Evolutionary conservation across 345 rosid genomes (phyloP), one percentile per base, ranked within the genome.

Genomic region (Citrus cavaleriei): DNA sequence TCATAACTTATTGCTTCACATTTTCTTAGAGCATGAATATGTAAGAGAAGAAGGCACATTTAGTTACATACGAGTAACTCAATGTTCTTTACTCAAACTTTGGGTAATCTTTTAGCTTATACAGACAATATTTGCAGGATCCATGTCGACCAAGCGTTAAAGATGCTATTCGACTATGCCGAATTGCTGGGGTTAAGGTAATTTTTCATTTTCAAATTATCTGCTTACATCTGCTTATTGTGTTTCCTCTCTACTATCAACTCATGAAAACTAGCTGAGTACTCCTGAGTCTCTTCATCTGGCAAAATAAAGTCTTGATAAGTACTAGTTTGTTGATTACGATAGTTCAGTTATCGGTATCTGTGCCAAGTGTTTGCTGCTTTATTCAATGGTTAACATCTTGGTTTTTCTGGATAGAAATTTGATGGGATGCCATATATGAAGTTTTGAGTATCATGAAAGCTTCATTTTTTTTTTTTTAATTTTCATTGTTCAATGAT

Each of bases 161-260:
- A 88, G 86, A 91, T 79, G 89, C 98, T 37, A 97, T 96, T 73
- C 74, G 58, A 70, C 78, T 93, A 54, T 96, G 99, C 88, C 93
- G 90, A 74, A 72, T 79, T n/a, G 94, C 99, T 67, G 98, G 98
- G 73, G 97, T 96, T 27, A 94, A 96, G 98, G 99, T 94, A 84
- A 10, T 0, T 75, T 54, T 34, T 38, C 5, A 28, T n/a, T 18
- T 55, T 25, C 25, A 18, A 42, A 66, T 28, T 76, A 51, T 32
- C 35, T 54, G 28, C 55, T 2, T 32, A 66, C 42, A 18, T 54
- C 22, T 54, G 58, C 58, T 54, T 54, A 54, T 54, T 54, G 7
- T 54, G 21, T 18, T 54, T 54, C 22, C 2, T 18, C 58, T 54
- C 7, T 18, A 54, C 58, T 18, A 18, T 51, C 57, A 51, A 54